Base-by-base conservation (phyloP, 2,329 filamentous ascomycete species). In the Acrocalymma vagum region DNA sequence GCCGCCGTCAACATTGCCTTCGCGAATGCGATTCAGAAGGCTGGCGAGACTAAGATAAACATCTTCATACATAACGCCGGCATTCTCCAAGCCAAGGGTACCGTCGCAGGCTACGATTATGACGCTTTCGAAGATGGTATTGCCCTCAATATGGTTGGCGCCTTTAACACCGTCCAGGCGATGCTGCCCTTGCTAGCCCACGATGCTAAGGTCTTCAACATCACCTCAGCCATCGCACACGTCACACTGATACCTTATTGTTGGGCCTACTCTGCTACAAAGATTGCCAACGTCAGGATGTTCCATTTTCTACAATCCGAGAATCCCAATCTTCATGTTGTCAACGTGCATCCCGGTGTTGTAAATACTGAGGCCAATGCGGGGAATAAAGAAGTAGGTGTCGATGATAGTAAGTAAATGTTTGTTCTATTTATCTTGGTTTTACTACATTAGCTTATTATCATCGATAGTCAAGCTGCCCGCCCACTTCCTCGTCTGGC, bases 341-440 rank as follows among this genome's bases (percentile, higher is more conserved):
- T 72, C 5, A 62, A 56, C 24, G 44, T 73, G 4, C 71, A 74
- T 3, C 72, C 73, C 3, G 72, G 73, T 2, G 51, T 72, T 2
- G 51, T 74, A 5, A 53, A 49, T 4, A 74, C 67, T 0, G 69
- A 66, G 2, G 63, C 71, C 48, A 57, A 54, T 47, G 39, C 35
- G 34, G 25, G 26, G 13, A 43, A 34, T 9, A 38, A 17, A 15
- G 28, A 17, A 11, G 28, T 35, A 6, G 37, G 43, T 21, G 29
- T 35, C 5, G 53, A 52, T 37, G 38, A 51, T 35, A 38, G 42
- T 54, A 37, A 42, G 38, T 44, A 18, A 25, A 44, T 26, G 14
- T 34, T 11, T 23, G 18, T 34, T 42, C 30, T 16, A 28, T 32
- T 30, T 37, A 10, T 34, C 31, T 20, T 24, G 23, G 26, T 15